phyloP scores from a whole-genome alignment of 176 grass and related monocot species.

The Phyllostachys edulis region DNA sequence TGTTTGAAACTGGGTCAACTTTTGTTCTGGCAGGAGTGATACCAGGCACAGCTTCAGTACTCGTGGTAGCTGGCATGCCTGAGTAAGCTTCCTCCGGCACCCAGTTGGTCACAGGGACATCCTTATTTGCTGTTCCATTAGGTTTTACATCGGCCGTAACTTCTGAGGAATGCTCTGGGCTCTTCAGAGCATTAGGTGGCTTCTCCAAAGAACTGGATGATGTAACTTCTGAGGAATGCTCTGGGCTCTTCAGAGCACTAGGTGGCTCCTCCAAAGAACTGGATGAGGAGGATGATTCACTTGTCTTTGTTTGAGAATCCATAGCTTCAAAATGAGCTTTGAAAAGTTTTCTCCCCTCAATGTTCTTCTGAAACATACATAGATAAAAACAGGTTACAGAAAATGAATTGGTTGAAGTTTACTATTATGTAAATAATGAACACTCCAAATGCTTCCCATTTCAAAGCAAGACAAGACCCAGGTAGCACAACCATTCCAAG shows the following conservation, averaged over 20 bases:
- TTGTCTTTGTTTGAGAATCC: constrained; percentile 40
- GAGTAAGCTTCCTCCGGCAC: constrained; percentile 37
- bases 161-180: constrained; percentile 32
- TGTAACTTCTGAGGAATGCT: constrained; percentile 35
- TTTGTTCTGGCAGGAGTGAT: constrained; percentile 6
- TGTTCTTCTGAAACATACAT: constrained; percentile 45
- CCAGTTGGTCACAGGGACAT: constrained; percentile 6
- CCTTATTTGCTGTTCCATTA: constrained; percentile 35
- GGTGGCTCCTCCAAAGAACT: constrained; percentile 51
- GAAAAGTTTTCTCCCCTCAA: constrained; percentile 58
- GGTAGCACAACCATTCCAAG: not conserved
- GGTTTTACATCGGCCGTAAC: constrained; percentile 26
- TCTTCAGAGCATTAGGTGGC: constrained; percentile 35
- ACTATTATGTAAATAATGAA: not conserved
- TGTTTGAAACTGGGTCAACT: constrained; percentile 39
- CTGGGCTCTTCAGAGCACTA: constrained; percentile 30
- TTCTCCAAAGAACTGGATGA: constrained; percentile 56
- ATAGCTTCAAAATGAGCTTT: constrained; percentile 59
- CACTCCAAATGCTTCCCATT: not conserved
- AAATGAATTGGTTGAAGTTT: constrained; percentile 16
- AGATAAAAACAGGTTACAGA: constrained; percentile 31
- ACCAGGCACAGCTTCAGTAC: constrained; percentile 26
- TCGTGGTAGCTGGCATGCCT: constrained; percentile 9
- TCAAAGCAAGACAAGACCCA: not conserved
- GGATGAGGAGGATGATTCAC: constrained; percentile 52